Conservation (phyloP, 352 stramenopile genomes). For the Phytopythium oedochilum region DNA sequence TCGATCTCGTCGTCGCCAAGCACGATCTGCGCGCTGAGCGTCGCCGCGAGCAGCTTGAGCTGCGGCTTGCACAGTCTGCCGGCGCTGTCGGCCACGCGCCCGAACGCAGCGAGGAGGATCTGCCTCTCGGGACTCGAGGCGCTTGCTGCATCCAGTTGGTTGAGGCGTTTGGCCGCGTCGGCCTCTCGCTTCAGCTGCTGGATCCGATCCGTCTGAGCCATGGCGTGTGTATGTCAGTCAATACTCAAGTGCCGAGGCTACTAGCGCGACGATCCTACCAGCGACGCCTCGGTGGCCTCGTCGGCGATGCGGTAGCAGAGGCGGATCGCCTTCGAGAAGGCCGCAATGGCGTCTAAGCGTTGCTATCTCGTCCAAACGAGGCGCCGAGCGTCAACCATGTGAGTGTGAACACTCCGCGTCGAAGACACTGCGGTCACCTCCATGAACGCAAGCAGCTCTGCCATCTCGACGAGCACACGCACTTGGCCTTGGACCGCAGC, state of each 20-base stretch:
- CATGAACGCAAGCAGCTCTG: slow-evolving; percentile 24
- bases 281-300: slow-evolving; percentile 34
- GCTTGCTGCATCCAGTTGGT: slow-evolving; percentile 14
- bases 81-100: slow-evolving; percentile 8
- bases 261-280: slow-evolving; percentile 16
- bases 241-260: neutral
- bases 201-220: slow-evolving; percentile 30
- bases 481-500: slow-evolving; percentile 31
- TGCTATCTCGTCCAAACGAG: slow-evolving; percentile 14
- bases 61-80: slow-evolving; percentile 23
- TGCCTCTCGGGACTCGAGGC: slow-evolving; percentile 22
- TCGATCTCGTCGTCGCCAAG: slow-evolving; percentile 40
- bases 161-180: slow-evolving; percentile 17
- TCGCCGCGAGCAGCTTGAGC: slow-evolving; percentile 23
- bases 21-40: slow-evolving; percentile 21
- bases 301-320: slow-evolving; percentile 40
- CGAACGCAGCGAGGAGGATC: slow-evolving; percentile 32
- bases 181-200: slow-evolving; percentile 31
- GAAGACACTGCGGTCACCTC: no score
- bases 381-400: neutral
- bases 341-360: slow-evolving; percentile 20
- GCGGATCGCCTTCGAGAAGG: slow-evolving; percentile 34
- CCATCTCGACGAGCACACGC: slow-evolving; percentile 40
- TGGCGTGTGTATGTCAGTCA: neutral
- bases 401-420: no score